Base-by-base conservation (phyloP, 1,284 basidiomycete species). In the Cerrena zonata region DNA sequence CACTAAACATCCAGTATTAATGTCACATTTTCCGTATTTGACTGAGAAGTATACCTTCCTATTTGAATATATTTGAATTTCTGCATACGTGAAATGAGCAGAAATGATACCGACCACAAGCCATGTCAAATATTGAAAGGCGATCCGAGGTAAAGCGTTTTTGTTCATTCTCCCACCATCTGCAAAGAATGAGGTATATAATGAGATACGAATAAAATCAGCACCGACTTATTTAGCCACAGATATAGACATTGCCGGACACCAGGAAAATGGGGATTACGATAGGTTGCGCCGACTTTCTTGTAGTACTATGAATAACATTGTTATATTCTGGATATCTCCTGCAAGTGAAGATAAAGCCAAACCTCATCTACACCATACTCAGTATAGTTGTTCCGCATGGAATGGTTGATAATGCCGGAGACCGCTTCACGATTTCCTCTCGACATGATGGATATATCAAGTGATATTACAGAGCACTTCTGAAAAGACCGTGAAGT, bases 201-300 rank as follows among this genome's bases (percentile, higher is more conserved):
- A n/a, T n/a, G n/a, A n/a, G n/a, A n/a, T 22, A 63, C 56, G 67
- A n/a, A n/a, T n/a, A n/a, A 22, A 26, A 19, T 39, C 25, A 49
- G 15, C 22, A 48, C 52, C 23, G 21, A 77, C 78, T 67, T 74
- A 61, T 77, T 77, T 10, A 82, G 63, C 75, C 79, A 80, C 34
- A 71, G 61, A 53, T 75, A 75, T 40, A 79, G 58, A 55, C 80
- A 81, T 30, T 74, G 76, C 54, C 79, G 75, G 45, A 88, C 74
- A 2, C 82, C 84, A 1, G 79, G 80, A 55, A 80, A 86, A 65
- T 87, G 86, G 0, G 85, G 84, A 58, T 88, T 89, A 21, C 84
- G 77, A 63, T 88, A 87, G 7, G 77, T 79, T 18, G 78, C 68
- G 12, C 78, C 77, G 1, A 86, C 82, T 68, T 79, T 68, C 49